These are phyloP conservation scores for Peribolospora kevripleyi DNA, from an alignment of 768 basidiomycete species.

Conservation along the genomic window DNA sequence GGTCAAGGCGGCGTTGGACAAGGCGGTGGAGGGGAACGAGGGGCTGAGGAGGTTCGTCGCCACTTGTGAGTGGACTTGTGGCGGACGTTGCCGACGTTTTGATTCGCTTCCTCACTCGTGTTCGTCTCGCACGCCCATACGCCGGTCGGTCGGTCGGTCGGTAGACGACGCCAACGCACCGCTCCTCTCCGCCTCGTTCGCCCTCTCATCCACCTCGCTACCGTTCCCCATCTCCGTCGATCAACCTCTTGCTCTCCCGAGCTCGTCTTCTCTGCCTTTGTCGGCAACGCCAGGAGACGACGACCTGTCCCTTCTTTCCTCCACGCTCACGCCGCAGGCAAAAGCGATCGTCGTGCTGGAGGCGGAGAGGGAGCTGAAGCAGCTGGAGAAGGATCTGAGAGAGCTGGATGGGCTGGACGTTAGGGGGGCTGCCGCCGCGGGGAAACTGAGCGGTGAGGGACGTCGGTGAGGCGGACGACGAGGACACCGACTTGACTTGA, in stretches of 20 bases:
- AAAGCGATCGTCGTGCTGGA: slow-evolving; percentile 12
- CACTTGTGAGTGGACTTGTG: slow-evolving; percentile 3
- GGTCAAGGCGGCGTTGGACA: slow-evolving; percentile 1
- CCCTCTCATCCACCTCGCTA: neutral
- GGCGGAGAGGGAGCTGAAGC: slow-evolving; percentile 7
- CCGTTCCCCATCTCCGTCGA: neutral
- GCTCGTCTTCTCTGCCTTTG: too few species aligned
- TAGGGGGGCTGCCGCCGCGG: slow-evolving; percentile 5
- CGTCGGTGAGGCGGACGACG: too few species aligned
- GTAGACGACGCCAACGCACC: slow-evolving; percentile 11
- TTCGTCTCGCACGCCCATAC: neutral
- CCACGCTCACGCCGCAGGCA: neutral
- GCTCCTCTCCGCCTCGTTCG: slow-evolving; percentile 4
- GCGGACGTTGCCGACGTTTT: neutral
- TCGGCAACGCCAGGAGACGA: neutral
- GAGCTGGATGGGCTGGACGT: slow-evolving; percentile 8
- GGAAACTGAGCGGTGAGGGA: slow-evolving; percentile 7
- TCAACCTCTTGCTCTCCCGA: too few species aligned
- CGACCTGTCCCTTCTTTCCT: neutral
- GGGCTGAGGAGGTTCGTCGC: slow-evolving; percentile 11
- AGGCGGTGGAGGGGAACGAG: slow-evolving; percentile 6
- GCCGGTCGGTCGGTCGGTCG: neutral
- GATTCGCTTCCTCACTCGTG: neutral
- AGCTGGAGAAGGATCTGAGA: slow-evolving; percentile 10
- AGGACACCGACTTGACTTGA: too few species aligned